Evolutionary conservation across 202 grass and related monocot genomes (phyloP), one percentile per base, ranked within the genome.

Genomic region (Eragrostis tef): DNA sequence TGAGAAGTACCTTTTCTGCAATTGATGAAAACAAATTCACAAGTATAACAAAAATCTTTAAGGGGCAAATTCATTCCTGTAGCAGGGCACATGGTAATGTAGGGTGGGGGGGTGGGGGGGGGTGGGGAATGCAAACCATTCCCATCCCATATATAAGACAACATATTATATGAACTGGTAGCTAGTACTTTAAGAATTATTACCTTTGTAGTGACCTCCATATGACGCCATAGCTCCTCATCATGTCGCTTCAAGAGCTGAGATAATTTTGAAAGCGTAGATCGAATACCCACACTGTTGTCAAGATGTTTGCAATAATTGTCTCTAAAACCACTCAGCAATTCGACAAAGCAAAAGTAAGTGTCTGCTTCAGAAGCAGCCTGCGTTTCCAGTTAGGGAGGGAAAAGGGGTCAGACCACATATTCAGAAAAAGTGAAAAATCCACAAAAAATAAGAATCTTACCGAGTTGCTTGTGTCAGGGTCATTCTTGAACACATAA

Each of bases 281-380:
- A 86, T 29, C 88, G 86, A 71, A 98, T 94, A 64, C 95, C 95
- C 8, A 91, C 87, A 67, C 77, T 77, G 64, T 88, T 91, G 83
- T 98, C 95, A 86, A 98, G 89, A 73, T 98, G 95, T 24, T 90
- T 88, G 73, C 92, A 94, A 53, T 91, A 98, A 75, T 94, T 94
- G 46, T 98, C 90, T 80, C 88, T 86, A 85, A 91, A 98, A 20
- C 82, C 87, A 88, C 90, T 91, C 68, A 98, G 73, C 54, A 98
- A 86, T 45, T 74, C 76, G 51, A 93, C 92, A 90, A 98, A 98
- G 81, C 90, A 98, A 68, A 81, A 79, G 8, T 93, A 98, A 58
- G 90, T 90, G 58, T 98, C 95, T 56, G 92, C 95, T 98, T 98
- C 95, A 60, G 77, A 90, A 61, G 88, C 72, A 60, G 84, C 79